Base-by-base conservation (phyloP, 2,329 filamentous ascomycete genomes). In the Hymenoscyphus repandus region DNA sequence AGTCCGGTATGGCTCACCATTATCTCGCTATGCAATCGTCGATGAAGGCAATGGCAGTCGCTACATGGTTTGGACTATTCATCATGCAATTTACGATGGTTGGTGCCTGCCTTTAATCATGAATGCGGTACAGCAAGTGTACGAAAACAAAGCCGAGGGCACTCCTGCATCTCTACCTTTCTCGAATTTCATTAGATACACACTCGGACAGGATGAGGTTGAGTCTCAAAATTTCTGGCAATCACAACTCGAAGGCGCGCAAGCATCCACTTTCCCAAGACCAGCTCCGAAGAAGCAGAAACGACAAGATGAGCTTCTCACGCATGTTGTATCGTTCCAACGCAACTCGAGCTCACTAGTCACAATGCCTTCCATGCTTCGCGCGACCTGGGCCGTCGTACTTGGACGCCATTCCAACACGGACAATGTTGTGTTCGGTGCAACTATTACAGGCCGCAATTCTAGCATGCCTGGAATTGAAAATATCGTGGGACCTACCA, bases 51-150 rank as follows among this genome's bases (percentile, higher is more conserved):
- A n/a, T 17, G n/a, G 3, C 22, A 42, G n/a, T 7, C 31, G 74
- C 55, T 46, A 45, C 13, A 72, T 79, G 15, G 67, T 76, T 3
- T 74, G 74, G 66, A 73, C 72, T 0, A 69, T 75, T 45, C 75
- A 78, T 51, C 75, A 78, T 48, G 73, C 73, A 5, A 64, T 78
- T 1, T 78, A 78, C 53, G 76, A 79, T 61, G 76, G 75, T 10
- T 73, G 68, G 70, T 72, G 68, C 38, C 59, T 71, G 45, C 64
- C 67, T 36, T 13, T 50, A 11, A 37, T 56, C 27, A 22, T 32
- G 34, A n/a, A n/a, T n/a, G n/a, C n/a, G n/a, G n/a, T n/a, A n/a
- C n/a, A n/a, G n/a, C n/a, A n/a, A n/a, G n/a, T n/a, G n/a, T n/a
- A n/a, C n/a, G n/a, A n/a, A n/a, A n/a, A n/a, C n/a, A n/a, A n/a